Base-by-base conservation (phyloP, 495 filamentous ascomycete species). In the Podospora sp. region DNA sequence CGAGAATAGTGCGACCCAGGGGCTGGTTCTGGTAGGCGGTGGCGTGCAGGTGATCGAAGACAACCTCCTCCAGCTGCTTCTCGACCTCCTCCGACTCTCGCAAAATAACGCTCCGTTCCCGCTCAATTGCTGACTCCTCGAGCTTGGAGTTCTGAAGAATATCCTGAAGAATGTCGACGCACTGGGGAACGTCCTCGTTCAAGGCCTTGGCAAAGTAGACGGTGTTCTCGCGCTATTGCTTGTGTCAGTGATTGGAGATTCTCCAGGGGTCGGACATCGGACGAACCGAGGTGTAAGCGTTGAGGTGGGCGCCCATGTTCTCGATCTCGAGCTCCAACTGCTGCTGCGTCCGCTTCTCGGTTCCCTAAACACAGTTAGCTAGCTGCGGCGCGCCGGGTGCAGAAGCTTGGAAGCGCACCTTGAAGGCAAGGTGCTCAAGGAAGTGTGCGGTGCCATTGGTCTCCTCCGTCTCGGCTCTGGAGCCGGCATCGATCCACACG, bases 151-250 rank as follows among this genome's bases (percentile, higher is more conserved):
- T 93, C 80, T 98, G 95, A 40, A 99, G 90, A 78, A 99, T 99
- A 78, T 99, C 95, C 81, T 96, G 89, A 63, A 99, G 92, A 79
- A 99, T 98, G 79, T 98, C 91, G 79, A 99, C 95, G 74, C 91
- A 89, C 77, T 92, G 91, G 72, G 94, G 93, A 65, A 97, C 92
- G 79, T 99, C 95, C 79, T 89, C 86, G 85, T 98, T 99, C 84
- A 99, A 96, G 68, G 96, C 89, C 83, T 97, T 97, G 82, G 96
- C 95, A 81, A 97, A 99, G 87, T 99, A 99, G 76, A 98, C 95
- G 70, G 95, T 99, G 86, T 97, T 97, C 84, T 99, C 95, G 75
- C 95, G 90, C 92, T 97, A 75, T 58, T 63, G 14, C 9, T 51
- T 20, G 26, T 65, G 76, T 78, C 70, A 82, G 84, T 73, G 78